Evolutionary conservation across 2,329 filamentous ascomycete species (phyloP).

Genomic region (Claviceps spartinae): DNA sequence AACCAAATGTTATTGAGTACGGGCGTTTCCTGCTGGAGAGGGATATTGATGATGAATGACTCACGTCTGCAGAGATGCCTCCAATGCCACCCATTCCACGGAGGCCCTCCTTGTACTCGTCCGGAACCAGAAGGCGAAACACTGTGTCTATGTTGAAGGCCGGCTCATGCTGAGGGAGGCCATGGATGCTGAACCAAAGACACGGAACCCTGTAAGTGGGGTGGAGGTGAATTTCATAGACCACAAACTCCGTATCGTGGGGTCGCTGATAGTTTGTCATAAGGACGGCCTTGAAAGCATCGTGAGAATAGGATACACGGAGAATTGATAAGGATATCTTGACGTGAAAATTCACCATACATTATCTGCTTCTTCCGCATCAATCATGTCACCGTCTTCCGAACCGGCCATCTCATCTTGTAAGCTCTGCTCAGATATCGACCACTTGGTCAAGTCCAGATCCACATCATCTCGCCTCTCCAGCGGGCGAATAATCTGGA

Average conservation of each 20-base stretch:
- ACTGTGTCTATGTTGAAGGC: conserved; percentile 53
- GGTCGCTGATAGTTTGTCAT: conserved; percentile 13
- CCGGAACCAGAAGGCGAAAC: conserved; percentile 57
- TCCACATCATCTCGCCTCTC: conserved; percentile 30
- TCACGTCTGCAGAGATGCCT: conserved; percentile 63
- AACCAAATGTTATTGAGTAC: conserved; percentile 23
- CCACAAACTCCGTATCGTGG: conserved; percentile 34
- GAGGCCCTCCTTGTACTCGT: conserved; percentile 47
- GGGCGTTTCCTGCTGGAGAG: background rate
- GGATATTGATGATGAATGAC: conserved; percentile 22
- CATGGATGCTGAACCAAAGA: conserved; percentile 58
- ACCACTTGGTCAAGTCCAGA: conserved; percentile 31
- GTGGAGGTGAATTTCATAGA: conserved; percentile 64
- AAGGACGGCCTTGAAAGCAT: conserved; percentile 26
- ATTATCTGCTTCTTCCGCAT: conserved; percentile 37
- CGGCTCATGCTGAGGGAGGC: conserved; percentile 39
- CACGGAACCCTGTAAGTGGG: conserved; percentile 63
- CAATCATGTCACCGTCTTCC: conserved; percentile 33
- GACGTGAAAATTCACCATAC: conserved; percentile 19
- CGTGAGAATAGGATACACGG: conserved; percentile 10
- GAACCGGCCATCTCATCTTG: conserved; percentile 10
- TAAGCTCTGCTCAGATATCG: conserved; percentile 21
- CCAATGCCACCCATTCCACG: conserved; percentile 51
- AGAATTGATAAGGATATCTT: background rate
- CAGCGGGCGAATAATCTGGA: conserved; percentile 43